Percentiles rank a stretch among this genome's conserved stretches.
phyloP scores from a whole-genome alignment of 306 rosid genomes.

The Rosa chinensis region DNA sequence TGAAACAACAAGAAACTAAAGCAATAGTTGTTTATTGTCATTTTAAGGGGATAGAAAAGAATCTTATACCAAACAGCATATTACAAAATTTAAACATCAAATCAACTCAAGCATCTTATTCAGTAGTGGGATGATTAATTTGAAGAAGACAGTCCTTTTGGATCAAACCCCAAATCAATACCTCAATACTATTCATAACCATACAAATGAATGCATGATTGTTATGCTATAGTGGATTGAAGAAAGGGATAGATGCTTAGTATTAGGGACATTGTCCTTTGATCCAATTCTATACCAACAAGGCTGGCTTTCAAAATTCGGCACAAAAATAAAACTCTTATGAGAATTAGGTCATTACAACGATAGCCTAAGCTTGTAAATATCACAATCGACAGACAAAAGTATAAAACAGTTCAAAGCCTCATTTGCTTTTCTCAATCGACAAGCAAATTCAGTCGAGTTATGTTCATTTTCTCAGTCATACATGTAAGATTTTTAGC shows the following conservation, averaged over 20 bases:
- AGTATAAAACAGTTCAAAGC: too few relatives aligned
- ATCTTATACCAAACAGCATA: neutral
- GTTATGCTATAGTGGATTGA: neutral
- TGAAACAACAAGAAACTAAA: neutral
- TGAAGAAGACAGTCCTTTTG: neutral
- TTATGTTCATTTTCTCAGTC: too few relatives aligned
- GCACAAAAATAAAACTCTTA: too few relatives aligned
- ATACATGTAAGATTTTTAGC: neutral
- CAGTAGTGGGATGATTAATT: neutral
- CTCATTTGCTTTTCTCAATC: too few relatives aligned
- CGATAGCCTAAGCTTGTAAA: too few relatives aligned
- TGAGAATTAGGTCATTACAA: too few relatives aligned
- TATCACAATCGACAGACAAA: too few relatives aligned
- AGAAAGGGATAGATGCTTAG: too few relatives aligned
- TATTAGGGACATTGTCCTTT: too few relatives aligned
- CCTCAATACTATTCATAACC: neutral
- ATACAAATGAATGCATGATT: neutral
- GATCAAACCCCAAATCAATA: neutral
- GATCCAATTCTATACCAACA: too few relatives aligned
- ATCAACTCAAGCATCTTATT: slow-evolving; percentile 3
- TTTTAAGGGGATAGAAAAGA: neutral
- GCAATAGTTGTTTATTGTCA: neutral
- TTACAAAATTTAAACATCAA: neutral
- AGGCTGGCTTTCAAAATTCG: too few relatives aligned
- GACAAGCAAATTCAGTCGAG: too few relatives aligned